A percentile compares a stretch with the other conserved stretches of the same genome.
Evolutionary conservation across 805 yeast genomes (phyloP).

Genomic region (Candida oleophila): DNA sequence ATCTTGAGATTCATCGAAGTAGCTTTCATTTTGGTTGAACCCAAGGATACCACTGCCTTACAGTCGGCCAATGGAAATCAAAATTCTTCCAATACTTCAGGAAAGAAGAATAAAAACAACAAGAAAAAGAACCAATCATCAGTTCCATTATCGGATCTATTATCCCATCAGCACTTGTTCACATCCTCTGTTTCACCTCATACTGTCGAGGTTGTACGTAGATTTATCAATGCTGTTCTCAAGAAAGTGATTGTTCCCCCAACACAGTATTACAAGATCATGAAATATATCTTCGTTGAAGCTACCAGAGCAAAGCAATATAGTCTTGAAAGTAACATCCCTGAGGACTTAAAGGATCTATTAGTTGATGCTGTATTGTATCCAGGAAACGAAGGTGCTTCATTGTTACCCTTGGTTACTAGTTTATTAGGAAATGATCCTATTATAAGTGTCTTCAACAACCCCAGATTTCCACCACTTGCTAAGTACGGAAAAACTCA

Average conservation of each 20-base stretch:
- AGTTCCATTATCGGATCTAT: constrained; percentile 62
- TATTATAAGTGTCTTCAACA: constrained; percentile 57
- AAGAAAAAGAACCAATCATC: constrained; percentile 42
- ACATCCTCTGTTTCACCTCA: constrained; percentile 35
- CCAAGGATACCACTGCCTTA: constrained; percentile 11
- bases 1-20: constrained; percentile 59
- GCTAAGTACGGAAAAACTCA: constrained; percentile 23
- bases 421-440: constrained; percentile 50
- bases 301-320: constrained; percentile 28
- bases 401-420: constrained; percentile 70
- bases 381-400: constrained; percentile 65
- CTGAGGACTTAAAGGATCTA: constrained; percentile 31
- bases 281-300: constrained; percentile 35
- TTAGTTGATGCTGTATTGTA: constrained; percentile 59
- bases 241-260: constrained; percentile 54
- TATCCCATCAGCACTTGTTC: constrained; percentile 65
- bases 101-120: constrained; percentile 32
- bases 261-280: constrained; percentile 60
- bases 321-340: constrained; percentile 20
- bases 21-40: constrained; percentile 43
- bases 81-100: constrained; percentile 4
- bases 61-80: constrained; percentile 1
- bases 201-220: constrained; percentile 34
- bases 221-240: constrained; percentile 51
- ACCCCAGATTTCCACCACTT: constrained; percentile 72